Conservation (phyloP, 306 rosid genomes). For the Datisca glomerata region DNA sequence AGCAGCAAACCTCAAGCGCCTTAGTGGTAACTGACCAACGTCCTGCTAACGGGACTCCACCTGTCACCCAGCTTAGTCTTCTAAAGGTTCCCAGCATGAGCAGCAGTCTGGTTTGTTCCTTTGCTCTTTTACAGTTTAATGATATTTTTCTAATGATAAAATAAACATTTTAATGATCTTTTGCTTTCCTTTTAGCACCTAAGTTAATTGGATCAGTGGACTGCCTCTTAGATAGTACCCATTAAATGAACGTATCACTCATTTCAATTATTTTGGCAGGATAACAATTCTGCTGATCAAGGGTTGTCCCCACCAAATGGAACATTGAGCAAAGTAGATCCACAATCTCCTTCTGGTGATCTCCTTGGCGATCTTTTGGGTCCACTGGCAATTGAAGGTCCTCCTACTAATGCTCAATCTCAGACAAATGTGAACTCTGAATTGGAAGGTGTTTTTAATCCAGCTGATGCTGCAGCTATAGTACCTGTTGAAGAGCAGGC, state of each 20-base stretch:
- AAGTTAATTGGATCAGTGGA: slow-evolving; percentile 5
- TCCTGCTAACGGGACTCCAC: slow-evolving; percentile 51
- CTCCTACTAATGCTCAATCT: slow-evolving; percentile 45
- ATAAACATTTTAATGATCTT: too few relatives aligned
- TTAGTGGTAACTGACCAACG: slow-evolving; percentile 82
- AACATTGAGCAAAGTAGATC: slow-evolving; percentile 40
- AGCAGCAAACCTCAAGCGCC: slow-evolving; percentile 85
- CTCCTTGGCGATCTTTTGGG: slow-evolving; percentile 80
- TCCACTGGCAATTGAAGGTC: slow-evolving; percentile 93
- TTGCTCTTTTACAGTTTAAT: neutral
- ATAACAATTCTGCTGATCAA: slow-evolving; percentile 32
- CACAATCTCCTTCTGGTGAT: slow-evolving; percentile 48
- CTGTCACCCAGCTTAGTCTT: slow-evolving; percentile 54
- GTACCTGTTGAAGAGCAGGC: slow-evolving; percentile 79
- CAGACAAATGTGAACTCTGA: slow-evolving; percentile 33
- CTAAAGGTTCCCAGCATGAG: slow-evolving; percentile 64
- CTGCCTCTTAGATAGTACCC: too few relatives aligned
- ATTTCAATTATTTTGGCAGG: slow-evolving; percentile 35
- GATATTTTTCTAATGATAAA: neutral
- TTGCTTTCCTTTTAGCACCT: neutral
- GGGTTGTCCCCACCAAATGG: slow-evolving; percentile 62
- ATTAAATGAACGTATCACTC: too few relatives aligned
- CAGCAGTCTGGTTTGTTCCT: slow-evolving; percentile 46
- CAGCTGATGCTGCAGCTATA: slow-evolving; percentile 63
- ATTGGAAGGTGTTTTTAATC: slow-evolving; percentile 31